phyloP scores from a whole-genome alignment of 2,329 filamentous ascomycete species.

The Cryphonectria parasitica region DNA sequence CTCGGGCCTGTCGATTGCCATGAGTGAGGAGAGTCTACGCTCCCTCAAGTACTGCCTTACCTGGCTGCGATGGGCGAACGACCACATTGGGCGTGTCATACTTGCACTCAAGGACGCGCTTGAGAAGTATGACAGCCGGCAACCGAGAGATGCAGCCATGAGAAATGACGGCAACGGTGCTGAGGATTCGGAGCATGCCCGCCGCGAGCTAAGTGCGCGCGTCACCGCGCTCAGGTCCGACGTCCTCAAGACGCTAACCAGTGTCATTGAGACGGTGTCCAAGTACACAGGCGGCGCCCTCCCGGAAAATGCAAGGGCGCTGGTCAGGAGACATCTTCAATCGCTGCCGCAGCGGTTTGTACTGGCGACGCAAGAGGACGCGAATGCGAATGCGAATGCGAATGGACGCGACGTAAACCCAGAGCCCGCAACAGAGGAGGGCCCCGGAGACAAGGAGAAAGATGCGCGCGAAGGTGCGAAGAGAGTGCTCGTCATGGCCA shows the following conservation, averaged over 20 bases:
- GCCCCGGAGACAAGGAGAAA: constrained; percentile 43
- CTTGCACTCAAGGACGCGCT: constrained; percentile 73
- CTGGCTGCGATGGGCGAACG: constrained; percentile 81
- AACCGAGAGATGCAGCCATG: constrained; percentile 36
- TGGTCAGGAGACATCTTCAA: constrained; percentile 83
- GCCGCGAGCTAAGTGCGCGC: constrained; percentile 57
- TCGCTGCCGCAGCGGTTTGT: constrained; percentile 84
- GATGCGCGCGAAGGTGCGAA: constrained; percentile 65
- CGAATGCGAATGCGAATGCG: constrained; percentile 32
- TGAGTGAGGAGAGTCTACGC: constrained; percentile 84
- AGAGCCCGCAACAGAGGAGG: constrained; percentile 39
- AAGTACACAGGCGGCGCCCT: constrained; percentile 90
- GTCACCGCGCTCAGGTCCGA: constrained; percentile 72
- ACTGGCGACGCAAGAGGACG: constrained; percentile 58
- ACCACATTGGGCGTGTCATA: constrained; percentile 77
- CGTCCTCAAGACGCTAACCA: constrained; percentile 77
- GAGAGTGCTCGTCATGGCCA: constrained; percentile 81
- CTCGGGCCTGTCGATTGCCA: constrained; percentile 85
- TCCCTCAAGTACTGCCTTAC: constrained; percentile 84
- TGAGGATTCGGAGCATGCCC: constrained; percentile 37
- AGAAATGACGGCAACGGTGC: constrained; percentile 18
- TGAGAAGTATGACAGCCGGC: constrained; percentile 72
- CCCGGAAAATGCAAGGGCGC: constrained; percentile 81
- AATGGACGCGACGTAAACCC: constrained; percentile 32
- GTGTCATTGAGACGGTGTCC: constrained; percentile 82